Conservation (phyloP, 179 eudicot species). For the Heliamphora pulchella region DNA sequence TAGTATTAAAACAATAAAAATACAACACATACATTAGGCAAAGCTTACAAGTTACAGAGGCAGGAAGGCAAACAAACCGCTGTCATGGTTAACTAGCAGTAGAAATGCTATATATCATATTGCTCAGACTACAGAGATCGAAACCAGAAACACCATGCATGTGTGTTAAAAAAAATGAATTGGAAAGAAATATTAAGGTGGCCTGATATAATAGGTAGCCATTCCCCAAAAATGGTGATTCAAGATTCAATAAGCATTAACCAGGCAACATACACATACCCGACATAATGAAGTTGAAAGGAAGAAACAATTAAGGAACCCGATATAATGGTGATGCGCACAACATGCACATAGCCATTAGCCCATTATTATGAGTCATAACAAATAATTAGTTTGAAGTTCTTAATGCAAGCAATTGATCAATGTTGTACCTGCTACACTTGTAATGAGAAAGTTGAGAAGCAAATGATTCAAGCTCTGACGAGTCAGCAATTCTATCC, state of each 20-base stretch:
- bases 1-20: conserved; percentile 26
- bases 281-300: too few relatives aligned
- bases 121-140: not conserved
- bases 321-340: too few relatives aligned
- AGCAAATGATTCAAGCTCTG: conserved; percentile 52
- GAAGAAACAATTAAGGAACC: too few relatives aligned
- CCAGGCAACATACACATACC: too few relatives aligned
- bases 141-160: not conserved
- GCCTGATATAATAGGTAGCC: not conserved
- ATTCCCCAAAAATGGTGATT: not conserved
- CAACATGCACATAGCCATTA: not conserved
- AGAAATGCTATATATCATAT: not conserved
- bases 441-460: conserved; percentile 67
- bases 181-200: not conserved
- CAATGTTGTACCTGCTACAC: conserved; percentile 57
- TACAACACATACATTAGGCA: conserved; percentile 17
- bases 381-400: not conserved
- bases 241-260: not conserved
- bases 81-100: conserved; percentile 7
- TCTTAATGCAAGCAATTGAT: not conserved
- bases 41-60: conserved; percentile 2
- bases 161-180: not conserved
- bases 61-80: not conserved
- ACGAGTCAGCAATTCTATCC: conserved; percentile 58
- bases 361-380: not conserved